Percentiles rank a stretch among this genome's conserved stretches.
Conservation (phyloP, 768 basidiomycete species). For the Hericium rajendrae region DNA sequence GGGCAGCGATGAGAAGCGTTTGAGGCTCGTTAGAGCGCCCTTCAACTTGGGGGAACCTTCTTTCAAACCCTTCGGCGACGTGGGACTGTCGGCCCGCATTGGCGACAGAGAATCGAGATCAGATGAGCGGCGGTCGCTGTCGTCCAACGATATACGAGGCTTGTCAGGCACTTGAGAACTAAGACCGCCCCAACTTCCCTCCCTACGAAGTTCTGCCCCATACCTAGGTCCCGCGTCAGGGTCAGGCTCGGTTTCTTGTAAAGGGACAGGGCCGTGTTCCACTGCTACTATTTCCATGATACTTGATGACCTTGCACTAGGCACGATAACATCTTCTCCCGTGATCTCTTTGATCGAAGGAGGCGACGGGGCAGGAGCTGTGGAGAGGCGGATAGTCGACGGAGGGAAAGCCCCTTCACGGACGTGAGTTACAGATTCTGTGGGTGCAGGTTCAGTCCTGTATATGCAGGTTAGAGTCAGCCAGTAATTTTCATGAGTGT, state of each 20-base stretch:
- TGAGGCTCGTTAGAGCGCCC: constrained; percentile 23
- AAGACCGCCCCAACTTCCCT: constrained; percentile 23
- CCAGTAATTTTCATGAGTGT: too few relatives aligned
- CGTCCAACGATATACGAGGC: constrained; percentile 12
- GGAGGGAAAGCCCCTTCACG: constrained; percentile 65
- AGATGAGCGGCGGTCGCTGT: constrained; percentile 9
- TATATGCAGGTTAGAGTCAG: constrained; percentile 19
- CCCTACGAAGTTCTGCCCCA: constrained; percentile 8
- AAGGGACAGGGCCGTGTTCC: not conserved
- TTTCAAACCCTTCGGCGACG: constrained; percentile 1
- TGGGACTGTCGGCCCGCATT: not conserved
- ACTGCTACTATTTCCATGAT: not conserved
- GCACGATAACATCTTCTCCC: not conserved
- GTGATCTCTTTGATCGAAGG: constrained; percentile 6
- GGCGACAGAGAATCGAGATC: not conserved
- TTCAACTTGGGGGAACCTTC: constrained; percentile 8
- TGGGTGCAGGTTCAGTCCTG: not conserved
- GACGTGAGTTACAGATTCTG: constrained; percentile 1
- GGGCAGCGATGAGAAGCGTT: constrained; percentile 48
- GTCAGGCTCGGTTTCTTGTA: too few relatives aligned
- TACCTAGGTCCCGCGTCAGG: too few relatives aligned
- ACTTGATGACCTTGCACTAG: too few relatives aligned
- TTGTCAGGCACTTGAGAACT: constrained; percentile 6
- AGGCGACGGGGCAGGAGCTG: too few relatives aligned
- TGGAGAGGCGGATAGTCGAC: constrained; percentile 20